Evolutionary conservation across 495 filamentous ascomycete genomes (phyloP).

Genomic region (Penicillium canariense): DNA sequence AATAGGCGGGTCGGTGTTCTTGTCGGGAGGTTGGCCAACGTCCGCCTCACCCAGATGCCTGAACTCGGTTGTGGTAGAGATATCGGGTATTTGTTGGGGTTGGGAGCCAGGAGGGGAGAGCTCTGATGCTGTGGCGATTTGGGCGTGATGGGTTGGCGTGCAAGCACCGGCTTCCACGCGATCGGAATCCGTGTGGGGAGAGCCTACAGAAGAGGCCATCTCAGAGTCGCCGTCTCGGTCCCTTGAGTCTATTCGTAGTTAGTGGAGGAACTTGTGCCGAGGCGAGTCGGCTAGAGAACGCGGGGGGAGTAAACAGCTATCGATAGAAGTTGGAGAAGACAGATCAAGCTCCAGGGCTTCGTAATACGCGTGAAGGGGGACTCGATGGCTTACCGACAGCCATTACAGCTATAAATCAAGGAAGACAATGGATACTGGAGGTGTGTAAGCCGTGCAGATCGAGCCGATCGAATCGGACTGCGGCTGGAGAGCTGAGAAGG

Average conservation of each 20-base stretch:
- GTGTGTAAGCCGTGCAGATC: neutral
- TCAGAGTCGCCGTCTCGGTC: conserved; percentile 57
- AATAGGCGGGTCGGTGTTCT: conserved; percentile 39
- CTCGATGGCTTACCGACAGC: conserved; percentile 18
- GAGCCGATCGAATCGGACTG: neutral
- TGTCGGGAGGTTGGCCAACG: neutral
- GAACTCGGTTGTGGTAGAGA: conserved; percentile 1
- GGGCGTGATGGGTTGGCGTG: conserved; percentile 33
- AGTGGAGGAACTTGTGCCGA: conserved; percentile 8
- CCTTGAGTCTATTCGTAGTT: conserved; percentile 19
- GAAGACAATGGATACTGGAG: neutral
- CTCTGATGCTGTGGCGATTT: conserved; percentile 31
- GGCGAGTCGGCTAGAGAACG: neutral
- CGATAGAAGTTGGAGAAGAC: neutral
- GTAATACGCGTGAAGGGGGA: neutral
- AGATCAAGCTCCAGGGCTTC: neutral
- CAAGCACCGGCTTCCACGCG: conserved; percentile 32
- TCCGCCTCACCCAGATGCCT: neutral
- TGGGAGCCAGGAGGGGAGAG: conserved; percentile 58
- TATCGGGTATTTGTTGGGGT: conserved; percentile 23
- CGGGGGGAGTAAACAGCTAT: neutral
- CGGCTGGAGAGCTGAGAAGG: conserved; percentile 6
- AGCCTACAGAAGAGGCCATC: conserved; percentile 55
- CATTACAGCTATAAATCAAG: conserved; percentile 14
- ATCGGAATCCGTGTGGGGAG: conserved; percentile 34